Evolutionary conservation across 108 stramenopile genomes (phyloP).

Genomic region (Nitzschia inconspicua): DNA sequence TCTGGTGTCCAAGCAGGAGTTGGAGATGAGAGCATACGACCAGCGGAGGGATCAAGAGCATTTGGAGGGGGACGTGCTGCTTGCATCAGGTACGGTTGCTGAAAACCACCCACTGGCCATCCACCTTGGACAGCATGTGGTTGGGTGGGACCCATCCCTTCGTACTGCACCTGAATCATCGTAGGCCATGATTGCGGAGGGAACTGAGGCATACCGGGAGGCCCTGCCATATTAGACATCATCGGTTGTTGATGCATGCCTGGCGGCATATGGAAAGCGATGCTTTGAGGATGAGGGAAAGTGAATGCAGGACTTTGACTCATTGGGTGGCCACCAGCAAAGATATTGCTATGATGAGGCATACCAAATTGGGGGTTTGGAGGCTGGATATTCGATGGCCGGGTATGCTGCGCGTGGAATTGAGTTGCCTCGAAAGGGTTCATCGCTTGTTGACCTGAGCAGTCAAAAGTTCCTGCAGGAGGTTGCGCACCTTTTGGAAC

Average conservation of each 20-base stretch:
- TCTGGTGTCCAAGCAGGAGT: conserved; percentile 13
- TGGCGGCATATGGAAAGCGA: conserved; percentile 20
- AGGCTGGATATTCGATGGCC: no score
- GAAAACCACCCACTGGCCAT: not conserved
- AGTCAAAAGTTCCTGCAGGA: conserved; percentile 1
- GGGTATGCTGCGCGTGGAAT: no score
- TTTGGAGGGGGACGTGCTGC: not conserved
- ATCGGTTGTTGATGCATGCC: conserved; percentile 3
- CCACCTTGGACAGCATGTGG: conserved; percentile 1
- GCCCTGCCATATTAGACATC: not conserved
- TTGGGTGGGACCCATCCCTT: conserved; percentile 7
- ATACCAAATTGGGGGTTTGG: conserved; percentile 1
- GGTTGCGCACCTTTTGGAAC: conserved; percentile 3
- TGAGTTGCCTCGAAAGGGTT: no score
- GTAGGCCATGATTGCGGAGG: conserved; percentile 19
- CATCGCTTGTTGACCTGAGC: no score
- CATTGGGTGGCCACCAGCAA: not conserved
- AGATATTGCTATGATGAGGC: no score
- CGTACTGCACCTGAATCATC: conserved; percentile 11
- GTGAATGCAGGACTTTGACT: conserved; percentile 14
- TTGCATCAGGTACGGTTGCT: conserved; percentile 5
- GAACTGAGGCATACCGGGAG: conserved; percentile 4
- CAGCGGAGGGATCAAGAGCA: conserved; percentile 7
- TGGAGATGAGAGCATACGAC: conserved; percentile 1
- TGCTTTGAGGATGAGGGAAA: conserved; percentile 15